Evolutionary conservation across 2,329 filamentous ascomycete species (phyloP).

Genomic region (Verruconis gallopava): DNA sequence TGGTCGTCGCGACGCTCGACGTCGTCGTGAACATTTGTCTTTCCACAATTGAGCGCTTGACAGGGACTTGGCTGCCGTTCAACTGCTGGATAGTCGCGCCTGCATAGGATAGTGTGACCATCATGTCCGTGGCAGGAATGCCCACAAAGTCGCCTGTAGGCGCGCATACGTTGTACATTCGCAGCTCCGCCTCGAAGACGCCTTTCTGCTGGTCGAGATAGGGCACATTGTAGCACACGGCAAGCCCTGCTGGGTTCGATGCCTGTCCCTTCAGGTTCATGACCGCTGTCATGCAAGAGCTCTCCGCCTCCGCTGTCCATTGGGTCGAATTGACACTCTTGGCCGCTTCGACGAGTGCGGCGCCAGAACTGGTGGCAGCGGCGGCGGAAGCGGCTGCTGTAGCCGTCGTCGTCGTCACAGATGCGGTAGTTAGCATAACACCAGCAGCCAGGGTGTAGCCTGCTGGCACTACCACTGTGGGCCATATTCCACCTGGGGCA

Average conservation of each 20-base stretch:
- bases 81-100: slow-evolving; percentile 30
- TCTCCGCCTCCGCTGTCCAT: slow-evolving; percentile 25
- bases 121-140: slow-evolving; percentile 26
- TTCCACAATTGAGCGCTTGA: slow-evolving; percentile 15
- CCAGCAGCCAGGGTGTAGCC: slow-evolving; percentile 9
- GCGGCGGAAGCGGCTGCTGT: slow-evolving; percentile 1
- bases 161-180: slow-evolving; percentile 56
- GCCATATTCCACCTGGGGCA: slow-evolving; percentile 8
- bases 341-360: background rate
- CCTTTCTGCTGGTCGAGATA: slow-evolving; percentile 54
- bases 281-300: slow-evolving; percentile 48
- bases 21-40: slow-evolving; percentile 11
- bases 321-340: slow-evolving; percentile 1
- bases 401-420: background rate
- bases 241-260: slow-evolving; percentile 62
- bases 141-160: slow-evolving; percentile 37
- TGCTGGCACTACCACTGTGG: slow-evolving; percentile 8
- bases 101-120: slow-evolving; percentile 28
- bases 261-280: slow-evolving; percentile 39
- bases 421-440: slow-evolving; percentile 5
- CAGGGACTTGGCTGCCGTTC: slow-evolving; percentile 20
- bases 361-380: slow-evolving; percentile 8
- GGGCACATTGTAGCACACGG: slow-evolving; percentile 72
- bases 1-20: slow-evolving; percentile 3
- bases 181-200: slow-evolving; percentile 62